Conservation (phyloP, 2,329 filamentous ascomycete species). For the Colletotrichum musicola region DNA sequence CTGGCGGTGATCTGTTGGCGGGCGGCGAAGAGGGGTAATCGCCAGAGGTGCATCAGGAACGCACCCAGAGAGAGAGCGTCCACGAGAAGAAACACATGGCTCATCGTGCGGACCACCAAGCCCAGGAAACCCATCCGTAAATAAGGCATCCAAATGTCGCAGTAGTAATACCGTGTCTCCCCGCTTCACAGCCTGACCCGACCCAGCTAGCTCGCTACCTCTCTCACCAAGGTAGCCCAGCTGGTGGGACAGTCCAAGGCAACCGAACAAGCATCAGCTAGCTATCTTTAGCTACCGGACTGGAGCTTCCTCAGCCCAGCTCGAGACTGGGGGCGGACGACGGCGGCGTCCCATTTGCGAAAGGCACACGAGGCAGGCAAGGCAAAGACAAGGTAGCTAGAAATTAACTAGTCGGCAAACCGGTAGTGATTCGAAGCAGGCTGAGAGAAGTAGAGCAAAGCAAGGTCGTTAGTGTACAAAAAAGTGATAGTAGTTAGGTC, state of each 20-base stretch:
- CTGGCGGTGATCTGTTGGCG: constrained; percentile 27
- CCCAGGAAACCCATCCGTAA: not conserved
- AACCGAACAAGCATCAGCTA: constrained; percentile 16
- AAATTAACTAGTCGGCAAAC: constrained; percentile 5
- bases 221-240: not conserved
- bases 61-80: not conserved
- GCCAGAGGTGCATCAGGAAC: not conserved
- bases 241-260: constrained; percentile 18
- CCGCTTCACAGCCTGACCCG: too few relatives aligned
- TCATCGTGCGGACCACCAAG: not conserved
- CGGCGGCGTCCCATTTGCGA: constrained; percentile 26
- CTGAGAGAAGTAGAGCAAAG: constrained; percentile 18
- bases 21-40: not conserved
- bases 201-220: constrained; percentile 3
- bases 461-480: too few relatives aligned
- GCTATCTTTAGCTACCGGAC: constrained; percentile 14
- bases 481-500: too few relatives aligned
- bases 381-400: constrained; percentile 24
- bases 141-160: too few relatives aligned
- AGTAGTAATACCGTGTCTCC: too few relatives aligned
- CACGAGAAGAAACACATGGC: not conserved
- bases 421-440: constrained; percentile 26
- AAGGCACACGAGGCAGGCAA: not conserved
- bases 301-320: constrained; percentile 17
- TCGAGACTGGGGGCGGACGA: constrained; percentile 18